Evolutionary conservation across 75 land plant species (phyloP), one percentile per base, ranked within the genome.

Genomic region (Adiantum capillusveneris): DNA sequence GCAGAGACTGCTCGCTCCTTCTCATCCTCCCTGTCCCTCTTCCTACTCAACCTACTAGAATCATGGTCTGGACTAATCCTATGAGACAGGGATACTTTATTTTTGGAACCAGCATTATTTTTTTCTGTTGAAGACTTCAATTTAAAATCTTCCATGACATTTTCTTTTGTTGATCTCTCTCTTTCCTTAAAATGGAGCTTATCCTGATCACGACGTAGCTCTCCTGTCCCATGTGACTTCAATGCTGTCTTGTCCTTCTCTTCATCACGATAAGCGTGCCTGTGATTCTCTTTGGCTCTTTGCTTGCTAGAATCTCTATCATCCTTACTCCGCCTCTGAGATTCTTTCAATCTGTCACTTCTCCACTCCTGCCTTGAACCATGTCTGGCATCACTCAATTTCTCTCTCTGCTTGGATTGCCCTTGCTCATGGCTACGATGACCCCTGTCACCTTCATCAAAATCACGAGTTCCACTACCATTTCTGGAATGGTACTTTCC

Each of bases 11-110:
- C 22, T 6, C 18, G 6, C n/a, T n/a, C n/a, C 17, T 18, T 46
- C 22, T 46, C 50, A 5, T 46, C 50, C 22, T 46, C 50, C 14
- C 50, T 46, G 50, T 46, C 50, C 50, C 50, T 46, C 50, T 46
- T 46, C 22, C 22, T 46, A 3, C 2, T 46, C 2, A 2, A 14
- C 22, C 14, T 46, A 18, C 6, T 46, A 18, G 50, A 46, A 18
- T 21, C 14, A 2, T n/a, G 5, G 3, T 46, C 50, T 6, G 22
- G 50, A 18, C 50, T 46, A 17, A n/a, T 46, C 17, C 22, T n/a
- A 17, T 17, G 14, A 18, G 22, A 46, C 12, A 21, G 14, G 50
- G 18, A n/a, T 46, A 6, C 22, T 9, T 41, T 14, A 6, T 6
- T 46, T 21, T 46, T 46, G 22, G 50, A 46, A 46, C 6, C 17